Percentiles rank a stretch among this genome's conserved stretches.
phyloP scores from a whole-genome alignment of 2,329 filamentous ascomycete genomes.

The Sordariomycetes sp. region DNA sequence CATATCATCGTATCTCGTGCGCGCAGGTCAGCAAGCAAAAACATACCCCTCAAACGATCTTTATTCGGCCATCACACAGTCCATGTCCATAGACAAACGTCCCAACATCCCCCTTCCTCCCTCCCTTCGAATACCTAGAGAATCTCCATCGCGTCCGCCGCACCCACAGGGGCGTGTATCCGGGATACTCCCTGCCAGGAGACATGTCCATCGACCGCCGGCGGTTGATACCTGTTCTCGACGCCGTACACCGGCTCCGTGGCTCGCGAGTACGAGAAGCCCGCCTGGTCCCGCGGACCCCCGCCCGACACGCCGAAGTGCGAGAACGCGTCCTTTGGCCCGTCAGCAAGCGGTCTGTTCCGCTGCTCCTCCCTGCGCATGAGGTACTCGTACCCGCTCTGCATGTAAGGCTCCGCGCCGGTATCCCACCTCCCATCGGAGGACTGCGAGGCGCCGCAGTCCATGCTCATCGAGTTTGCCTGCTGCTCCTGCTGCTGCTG shows the following conservation, averaged over 20 bases:
- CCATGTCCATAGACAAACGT: background rate
- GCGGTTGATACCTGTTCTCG: constrained; percentile 8
- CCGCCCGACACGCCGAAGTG: constrained; percentile 3
- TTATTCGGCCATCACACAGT: background rate
- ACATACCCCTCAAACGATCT: background rate
- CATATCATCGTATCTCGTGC: background rate
- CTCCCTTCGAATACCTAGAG: background rate
- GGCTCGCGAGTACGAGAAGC: constrained; percentile 33
- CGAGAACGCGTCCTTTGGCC: constrained; percentile 2
- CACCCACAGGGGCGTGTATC: constrained; percentile 1
- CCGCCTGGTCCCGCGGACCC: background rate
- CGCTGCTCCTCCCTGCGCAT: constrained; percentile 49
- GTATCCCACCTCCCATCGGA: constrained; percentile 40
- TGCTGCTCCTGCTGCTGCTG: constrained; percentile 22
- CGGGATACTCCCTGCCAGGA: background rate
- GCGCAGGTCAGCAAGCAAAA: background rate
- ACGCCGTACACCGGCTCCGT: constrained; percentile 57
- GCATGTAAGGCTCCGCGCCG: constrained; percentile 67
- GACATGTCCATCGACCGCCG: background rate
- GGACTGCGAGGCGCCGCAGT: constrained; percentile 32
- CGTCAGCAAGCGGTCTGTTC: constrained; percentile 1
- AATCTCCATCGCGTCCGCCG: constrained; percentile 6
- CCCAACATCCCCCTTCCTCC: background rate
- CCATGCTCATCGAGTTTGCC: constrained; percentile 4
- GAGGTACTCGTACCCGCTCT: constrained; percentile 63